Evolutionary conservation across 2,329 filamentous ascomycete genomes (phyloP).

Genomic region (Fusarium graminum): DNA sequence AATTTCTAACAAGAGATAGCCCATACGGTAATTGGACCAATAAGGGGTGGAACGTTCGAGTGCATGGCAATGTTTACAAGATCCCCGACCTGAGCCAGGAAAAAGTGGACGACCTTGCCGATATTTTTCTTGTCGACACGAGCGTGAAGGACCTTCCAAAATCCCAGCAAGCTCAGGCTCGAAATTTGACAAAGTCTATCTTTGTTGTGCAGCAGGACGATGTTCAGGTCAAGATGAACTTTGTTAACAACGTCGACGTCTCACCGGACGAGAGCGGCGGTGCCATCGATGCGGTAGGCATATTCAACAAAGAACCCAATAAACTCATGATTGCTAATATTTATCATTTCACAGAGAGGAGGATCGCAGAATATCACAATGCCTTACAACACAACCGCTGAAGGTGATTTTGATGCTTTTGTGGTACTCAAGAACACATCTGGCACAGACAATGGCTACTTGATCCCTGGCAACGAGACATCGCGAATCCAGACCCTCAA

Average conservation of each 20-base stretch:
- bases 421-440: slow-evolving; percentile 71
- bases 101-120: slow-evolving; percentile 76
- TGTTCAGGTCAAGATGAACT: slow-evolving; percentile 72
- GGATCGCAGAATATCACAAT: slow-evolving; percentile 73
- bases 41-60: slow-evolving; percentile 80
- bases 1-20: slow-evolving; percentile 47
- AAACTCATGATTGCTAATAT: slow-evolving; percentile 16
- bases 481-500: slow-evolving; percentile 75
- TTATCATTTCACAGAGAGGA: slow-evolving; percentile 55
- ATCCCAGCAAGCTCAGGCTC: slow-evolving; percentile 73
- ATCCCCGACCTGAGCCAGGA: slow-evolving; percentile 74
- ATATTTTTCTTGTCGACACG: slow-evolving; percentile 76
- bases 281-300: slow-evolving; percentile 58
- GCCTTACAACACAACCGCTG: slow-evolving; percentile 73
- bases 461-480: slow-evolving; percentile 75
- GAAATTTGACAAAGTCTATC: slow-evolving; percentile 79
- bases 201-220: slow-evolving; percentile 80
- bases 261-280: slow-evolving; percentile 69
- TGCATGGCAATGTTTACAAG: slow-evolving; percentile 87
- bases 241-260: slow-evolving; percentile 60
- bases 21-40: slow-evolving; percentile 82
- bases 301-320: rapidly evolving
- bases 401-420: slow-evolving; percentile 82
- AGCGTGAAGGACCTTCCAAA: slow-evolving; percentile 70
- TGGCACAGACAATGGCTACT: slow-evolving; percentile 60